Base-by-base conservation (phyloP, 805 yeast genomes). In the Cyberlindnera nakhonratchasimensis region DNA sequence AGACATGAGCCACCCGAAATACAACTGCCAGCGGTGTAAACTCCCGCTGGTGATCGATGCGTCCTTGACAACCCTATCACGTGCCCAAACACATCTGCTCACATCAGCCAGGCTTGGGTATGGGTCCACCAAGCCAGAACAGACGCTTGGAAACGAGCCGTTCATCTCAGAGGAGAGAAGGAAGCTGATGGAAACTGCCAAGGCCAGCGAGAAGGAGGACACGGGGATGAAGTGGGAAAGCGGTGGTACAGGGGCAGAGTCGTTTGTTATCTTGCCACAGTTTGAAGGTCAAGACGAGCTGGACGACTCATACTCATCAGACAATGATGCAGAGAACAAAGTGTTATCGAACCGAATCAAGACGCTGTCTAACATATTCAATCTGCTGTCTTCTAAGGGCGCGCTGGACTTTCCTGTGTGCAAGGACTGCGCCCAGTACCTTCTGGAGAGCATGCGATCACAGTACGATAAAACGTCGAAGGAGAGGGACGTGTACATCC, bases 351-450 rank as follows among this genome's bases (percentile, higher is more conserved):
- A 67, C 5, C 63, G 80, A 33, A 62, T 79, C 18, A 71, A 72
- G 34, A 70, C 79, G 0, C 59, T 88, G 25, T 78, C 77, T 3
- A 77, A 75, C 29, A 74, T 91, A 2, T 89, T 87, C 59, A 82
- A 83, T 48, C 70, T 85, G 2, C 63, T 91, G 6, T 82, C 93
- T 0, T 69, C 75, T 5, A 82, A 84, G 47, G 81, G 82, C 39
- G 88, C 82, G 46, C 72, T 91, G 13, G 95, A 87, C 49, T 80
- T 79, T 55, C 99, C 99, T 0, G 78, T 93, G 13, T 91, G 98
- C 54, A 72, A 72, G 19, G 97, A 90, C 33, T 93, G 99, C 61
- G 84, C 93, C 6, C 77, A 73, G 32, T 59, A 72, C 17, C 62
- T 91, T 20, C 67, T 84, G 10, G 79, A 76, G 9, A 81, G 80